These are phyloP conservation scores for Pythium chondricola DNA, from an alignment of 352 stramenopile genomes.

Conservation along the genomic window DNA sequence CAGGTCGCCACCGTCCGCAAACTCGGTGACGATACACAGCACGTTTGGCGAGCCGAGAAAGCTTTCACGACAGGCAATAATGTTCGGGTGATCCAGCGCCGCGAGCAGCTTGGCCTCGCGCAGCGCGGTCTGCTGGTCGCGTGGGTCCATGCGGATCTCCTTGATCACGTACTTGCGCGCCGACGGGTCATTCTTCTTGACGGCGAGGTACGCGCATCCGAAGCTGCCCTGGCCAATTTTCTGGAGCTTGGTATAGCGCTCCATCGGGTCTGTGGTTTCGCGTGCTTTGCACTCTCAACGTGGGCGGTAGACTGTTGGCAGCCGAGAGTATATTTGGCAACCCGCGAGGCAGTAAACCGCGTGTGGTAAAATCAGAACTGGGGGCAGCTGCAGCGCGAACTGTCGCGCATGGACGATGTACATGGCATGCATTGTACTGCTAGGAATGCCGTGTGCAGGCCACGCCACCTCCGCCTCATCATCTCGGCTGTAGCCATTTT, in stretches of 20 bases:
- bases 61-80: conserved; percentile 75
- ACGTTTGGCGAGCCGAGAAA: conserved; percentile 38
- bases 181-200: conserved; percentile 26
- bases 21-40: conserved; percentile 86
- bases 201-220: conserved; percentile 55
- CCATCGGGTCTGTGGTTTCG: conserved; percentile 44
- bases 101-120: conserved; percentile 63
- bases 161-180: conserved; percentile 66
- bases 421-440: too few species aligned
- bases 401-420: too few species aligned
- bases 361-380: too few species aligned
- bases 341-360: too few species aligned
- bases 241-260: conserved; percentile 71
- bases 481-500: too few species aligned
- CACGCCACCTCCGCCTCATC: too few species aligned
- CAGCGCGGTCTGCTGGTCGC: conserved; percentile 47
- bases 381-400: too few species aligned
- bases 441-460: too few species aligned
- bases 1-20: conserved; percentile 71
- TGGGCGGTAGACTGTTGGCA: too few species aligned
- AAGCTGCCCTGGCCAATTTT: conserved; percentile 78
- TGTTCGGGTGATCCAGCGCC: conserved; percentile 77
- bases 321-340: too few species aligned
- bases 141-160: conserved; percentile 64
- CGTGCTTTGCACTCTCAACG: too few species aligned